A percentile compares a stretch with the other conserved stretches of the same genome.
Conservation (phyloP, 352 stramenopile species). For the Pythium chondricola region DNA sequence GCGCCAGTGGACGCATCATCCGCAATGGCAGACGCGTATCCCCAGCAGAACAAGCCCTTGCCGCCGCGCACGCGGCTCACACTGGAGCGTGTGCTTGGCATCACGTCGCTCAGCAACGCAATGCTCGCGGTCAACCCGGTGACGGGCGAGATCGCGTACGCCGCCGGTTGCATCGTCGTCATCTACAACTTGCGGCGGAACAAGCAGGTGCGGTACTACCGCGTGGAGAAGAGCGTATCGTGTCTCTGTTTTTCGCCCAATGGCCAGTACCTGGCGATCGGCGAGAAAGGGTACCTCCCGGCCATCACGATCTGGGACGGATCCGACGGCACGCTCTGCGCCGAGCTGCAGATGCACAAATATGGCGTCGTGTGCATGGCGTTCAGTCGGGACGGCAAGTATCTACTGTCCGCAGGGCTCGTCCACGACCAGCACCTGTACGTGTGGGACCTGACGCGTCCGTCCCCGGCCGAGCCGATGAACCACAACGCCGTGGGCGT, state of each 20-base stretch:
- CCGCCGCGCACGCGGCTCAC: slow-evolving; percentile 40
- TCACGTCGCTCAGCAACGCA: slow-evolving; percentile 68
- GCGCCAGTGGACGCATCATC: not conserved
- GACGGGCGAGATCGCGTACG: slow-evolving; percentile 80
- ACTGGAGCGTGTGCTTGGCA: slow-evolving; percentile 73
- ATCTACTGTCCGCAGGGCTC: slow-evolving; percentile 64
- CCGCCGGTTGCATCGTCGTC: slow-evolving; percentile 86
- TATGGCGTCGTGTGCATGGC: slow-evolving; percentile 78
- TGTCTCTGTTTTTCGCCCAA: slow-evolving; percentile 80
- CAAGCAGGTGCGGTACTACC: slow-evolving; percentile 87
- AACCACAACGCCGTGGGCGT: slow-evolving; percentile 33
- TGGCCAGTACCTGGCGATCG: slow-evolving; percentile 80
- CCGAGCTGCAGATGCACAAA: slow-evolving; percentile 76
- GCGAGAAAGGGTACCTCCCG: slow-evolving; percentile 79
- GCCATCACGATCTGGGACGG: slow-evolving; percentile 87
- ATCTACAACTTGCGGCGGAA: slow-evolving; percentile 84
- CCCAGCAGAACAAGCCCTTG: not conserved
- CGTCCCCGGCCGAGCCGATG: slow-evolving; percentile 16
- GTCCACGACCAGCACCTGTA: slow-evolving; percentile 82
- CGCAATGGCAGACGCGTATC: not conserved
- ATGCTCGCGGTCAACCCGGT: slow-evolving; percentile 71
- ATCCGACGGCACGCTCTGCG: slow-evolving; percentile 64
- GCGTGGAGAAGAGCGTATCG: slow-evolving; percentile 78
- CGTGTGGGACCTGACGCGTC: slow-evolving; percentile 50
- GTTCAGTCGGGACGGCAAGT: slow-evolving; percentile 59